Percentiles rank a stretch among this genome's conserved stretches.
phyloP scores from a whole-genome alignment of 2,329 filamentous ascomycete genomes.

The Beauveria rudraprayagi region DNA sequence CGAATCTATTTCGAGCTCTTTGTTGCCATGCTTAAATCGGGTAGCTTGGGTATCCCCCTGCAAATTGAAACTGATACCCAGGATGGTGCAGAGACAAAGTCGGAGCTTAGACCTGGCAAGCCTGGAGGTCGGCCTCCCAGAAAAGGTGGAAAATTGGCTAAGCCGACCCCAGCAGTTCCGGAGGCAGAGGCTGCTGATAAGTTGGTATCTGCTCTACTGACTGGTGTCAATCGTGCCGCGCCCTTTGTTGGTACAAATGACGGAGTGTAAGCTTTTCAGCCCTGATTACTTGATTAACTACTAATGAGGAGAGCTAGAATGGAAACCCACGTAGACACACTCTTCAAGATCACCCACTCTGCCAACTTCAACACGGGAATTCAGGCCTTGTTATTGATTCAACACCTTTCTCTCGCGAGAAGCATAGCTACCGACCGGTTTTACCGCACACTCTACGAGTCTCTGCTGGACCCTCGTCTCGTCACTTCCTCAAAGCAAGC shows the following conservation, averaged over 20 bases:
- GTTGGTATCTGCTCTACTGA: slow-evolving; percentile 81
- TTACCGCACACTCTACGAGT: slow-evolving; percentile 93
- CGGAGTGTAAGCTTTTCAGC: slow-evolving; percentile 47
- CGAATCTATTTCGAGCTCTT: slow-evolving; percentile 92
- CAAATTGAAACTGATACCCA: slow-evolving; percentile 36
- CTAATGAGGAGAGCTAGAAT: slow-evolving; percentile 40
- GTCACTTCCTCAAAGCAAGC: slow-evolving; percentile 89
- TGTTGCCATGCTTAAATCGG: slow-evolving; percentile 65
- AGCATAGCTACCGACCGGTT: slow-evolving; percentile 82
- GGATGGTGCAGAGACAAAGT: slow-evolving; percentile 23
- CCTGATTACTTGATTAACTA: neutral
- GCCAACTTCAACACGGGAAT: slow-evolving; percentile 99
- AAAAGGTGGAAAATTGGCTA: slow-evolving; percentile 20
- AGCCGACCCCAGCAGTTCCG: slow-evolving; percentile 36
- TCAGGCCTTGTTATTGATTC: slow-evolving; percentile 88
- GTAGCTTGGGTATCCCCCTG: slow-evolving; percentile 29
- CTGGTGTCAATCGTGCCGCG: slow-evolving; percentile 91
- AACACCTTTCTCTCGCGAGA: slow-evolving; percentile 77
- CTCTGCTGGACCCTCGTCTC: slow-evolving; percentile 80
- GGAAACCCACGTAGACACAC: slow-evolving; percentile 82
- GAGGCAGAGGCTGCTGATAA: slow-evolving; percentile 72
- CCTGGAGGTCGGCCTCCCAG: slow-evolving; percentile 16
- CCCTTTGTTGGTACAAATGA: slow-evolving; percentile 82
- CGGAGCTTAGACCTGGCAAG: slow-evolving; percentile 9
- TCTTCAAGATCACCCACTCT: slow-evolving; percentile 94